Evolutionary conservation across 305 asterid genomes (phyloP).

Genomic region (Plantago coronopus): DNA sequence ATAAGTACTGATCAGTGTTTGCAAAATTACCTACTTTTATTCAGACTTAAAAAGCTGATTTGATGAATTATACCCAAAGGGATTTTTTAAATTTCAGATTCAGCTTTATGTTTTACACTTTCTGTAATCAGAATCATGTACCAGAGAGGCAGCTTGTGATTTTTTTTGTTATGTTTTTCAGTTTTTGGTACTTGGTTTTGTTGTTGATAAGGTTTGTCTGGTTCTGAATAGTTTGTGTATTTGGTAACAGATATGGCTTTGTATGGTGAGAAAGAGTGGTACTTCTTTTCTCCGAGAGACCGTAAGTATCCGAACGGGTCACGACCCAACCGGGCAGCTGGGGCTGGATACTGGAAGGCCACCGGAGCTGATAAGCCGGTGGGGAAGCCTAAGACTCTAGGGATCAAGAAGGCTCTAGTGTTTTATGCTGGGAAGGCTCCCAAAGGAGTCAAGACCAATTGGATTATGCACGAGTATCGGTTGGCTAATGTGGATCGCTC

Average conservation of each 20-base stretch:
- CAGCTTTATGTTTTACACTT: no score
- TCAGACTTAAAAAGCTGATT: no score
- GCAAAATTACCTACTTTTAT: no score
- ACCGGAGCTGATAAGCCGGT: slow-evolving; percentile 42
- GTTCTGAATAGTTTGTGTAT: not conserved
- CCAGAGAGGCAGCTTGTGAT: no score
- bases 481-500: slow-evolving; percentile 40
- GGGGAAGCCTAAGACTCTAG: slow-evolving; percentile 32
- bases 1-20: no score
- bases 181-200: not conserved
- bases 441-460: slow-evolving; percentile 34
- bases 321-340: slow-evolving; percentile 39
- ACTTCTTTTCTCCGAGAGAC: slow-evolving; percentile 37
- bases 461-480: slow-evolving; percentile 49
- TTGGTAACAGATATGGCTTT: slow-evolving; percentile 30
- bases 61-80: no score
- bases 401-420: slow-evolving; percentile 37
- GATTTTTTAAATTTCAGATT: no score
- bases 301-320: slow-evolving; percentile 45
- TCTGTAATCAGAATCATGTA: no score
- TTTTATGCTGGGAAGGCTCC: slow-evolving; percentile 42
- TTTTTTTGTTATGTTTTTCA: not conserved
- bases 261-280: slow-evolving; percentile 43
- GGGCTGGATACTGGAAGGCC: slow-evolving; percentile 46
- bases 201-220: not conserved